Conservation (phyloP, 805 yeast species). For the Candida montana region DNA sequence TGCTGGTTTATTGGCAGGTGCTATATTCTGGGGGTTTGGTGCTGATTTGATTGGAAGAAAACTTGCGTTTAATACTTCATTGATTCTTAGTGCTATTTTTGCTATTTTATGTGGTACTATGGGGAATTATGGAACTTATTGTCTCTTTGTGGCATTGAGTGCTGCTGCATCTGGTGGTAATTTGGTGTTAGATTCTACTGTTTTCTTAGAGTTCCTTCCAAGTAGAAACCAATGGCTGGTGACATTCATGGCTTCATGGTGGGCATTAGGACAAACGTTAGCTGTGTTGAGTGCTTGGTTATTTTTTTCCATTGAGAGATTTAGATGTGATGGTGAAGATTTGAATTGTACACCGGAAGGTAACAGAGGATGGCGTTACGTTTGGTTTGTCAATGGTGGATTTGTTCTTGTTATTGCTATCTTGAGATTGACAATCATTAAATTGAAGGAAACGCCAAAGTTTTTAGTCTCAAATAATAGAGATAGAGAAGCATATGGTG, state of each 20-base stretch:
- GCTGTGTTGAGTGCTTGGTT: constrained; percentile 46
- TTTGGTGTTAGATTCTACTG: constrained; percentile 44
- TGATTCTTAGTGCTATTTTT: constrained; percentile 39
- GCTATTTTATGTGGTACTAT: constrained; percentile 46
- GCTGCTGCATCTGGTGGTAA: constrained; percentile 49
- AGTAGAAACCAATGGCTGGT: constrained; percentile 42
- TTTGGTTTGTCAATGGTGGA: constrained; percentile 46
- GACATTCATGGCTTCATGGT: constrained; percentile 47
- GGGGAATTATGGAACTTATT: constrained; percentile 41
- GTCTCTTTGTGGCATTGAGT: constrained; percentile 39
- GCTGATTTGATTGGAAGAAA: constrained; percentile 49
- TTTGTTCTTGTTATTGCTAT: constrained; percentile 42
- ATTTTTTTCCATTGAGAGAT: constrained; percentile 35
- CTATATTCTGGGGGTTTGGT: constrained; percentile 46
- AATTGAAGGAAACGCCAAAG: constrained; percentile 47
- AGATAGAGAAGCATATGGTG: constrained; percentile 42
- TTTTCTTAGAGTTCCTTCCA: constrained; percentile 45
- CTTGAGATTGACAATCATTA: constrained; percentile 37
- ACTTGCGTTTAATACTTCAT: constrained; percentile 41
- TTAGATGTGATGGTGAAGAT: constrained; percentile 40
- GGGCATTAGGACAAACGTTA: constrained; percentile 54
- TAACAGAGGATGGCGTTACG: constrained; percentile 56
- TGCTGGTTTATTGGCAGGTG: constrained; percentile 44
- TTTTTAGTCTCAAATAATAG: constrained; percentile 44
- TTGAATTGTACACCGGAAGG: constrained; percentile 32